Evolutionary conservation across 2,329 filamentous ascomycete genomes (phyloP).

Genomic region (Alternaria alternata): DNA sequence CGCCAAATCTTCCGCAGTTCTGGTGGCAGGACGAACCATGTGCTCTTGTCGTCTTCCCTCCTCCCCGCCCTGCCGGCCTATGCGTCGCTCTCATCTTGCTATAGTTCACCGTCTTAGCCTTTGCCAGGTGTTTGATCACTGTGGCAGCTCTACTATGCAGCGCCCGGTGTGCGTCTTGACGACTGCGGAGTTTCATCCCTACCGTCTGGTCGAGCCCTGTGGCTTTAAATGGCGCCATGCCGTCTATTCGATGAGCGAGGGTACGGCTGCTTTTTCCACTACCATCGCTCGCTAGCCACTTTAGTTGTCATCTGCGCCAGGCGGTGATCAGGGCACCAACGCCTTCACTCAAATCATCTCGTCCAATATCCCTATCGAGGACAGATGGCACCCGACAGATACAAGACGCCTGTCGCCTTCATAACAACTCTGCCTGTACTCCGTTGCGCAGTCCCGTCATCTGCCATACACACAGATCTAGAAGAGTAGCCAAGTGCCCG

Average conservation of each 20-base stretch:
- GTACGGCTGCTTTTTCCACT: conserved; percentile 10
- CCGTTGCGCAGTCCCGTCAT: not conserved
- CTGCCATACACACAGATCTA: not conserved
- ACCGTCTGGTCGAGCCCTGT: conserved; percentile 7
- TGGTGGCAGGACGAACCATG: conserved; percentile 8
- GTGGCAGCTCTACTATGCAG: conserved; percentile 2
- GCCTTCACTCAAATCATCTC: conserved; percentile 4
- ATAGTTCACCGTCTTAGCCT: conserved; percentile 3
- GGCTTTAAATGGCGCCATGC: conserved; percentile 4
- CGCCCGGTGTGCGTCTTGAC: not conserved
- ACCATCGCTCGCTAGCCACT: conserved; percentile 8
- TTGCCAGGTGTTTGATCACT: conserved; percentile 12
- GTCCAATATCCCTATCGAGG: conserved; percentile 1
- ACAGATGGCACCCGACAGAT: not conserved
- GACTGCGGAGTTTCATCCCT: conserved; percentile 8
- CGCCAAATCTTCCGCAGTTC: conserved; percentile 15
- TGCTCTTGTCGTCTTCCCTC: conserved; percentile 2
- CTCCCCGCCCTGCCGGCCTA: conserved; percentile 6
- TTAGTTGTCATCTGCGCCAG: conserved; percentile 8
- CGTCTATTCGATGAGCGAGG: not conserved
- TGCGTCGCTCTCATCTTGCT: conserved; percentile 2
- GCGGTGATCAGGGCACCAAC: conserved; percentile 10
- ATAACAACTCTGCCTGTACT: not conserved
- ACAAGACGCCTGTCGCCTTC: not conserved
- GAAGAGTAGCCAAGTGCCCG: not conserved